Evolutionary conservation across 331 rosid species (phyloP).

Genomic region (Telfairia occidentalis): DNA sequence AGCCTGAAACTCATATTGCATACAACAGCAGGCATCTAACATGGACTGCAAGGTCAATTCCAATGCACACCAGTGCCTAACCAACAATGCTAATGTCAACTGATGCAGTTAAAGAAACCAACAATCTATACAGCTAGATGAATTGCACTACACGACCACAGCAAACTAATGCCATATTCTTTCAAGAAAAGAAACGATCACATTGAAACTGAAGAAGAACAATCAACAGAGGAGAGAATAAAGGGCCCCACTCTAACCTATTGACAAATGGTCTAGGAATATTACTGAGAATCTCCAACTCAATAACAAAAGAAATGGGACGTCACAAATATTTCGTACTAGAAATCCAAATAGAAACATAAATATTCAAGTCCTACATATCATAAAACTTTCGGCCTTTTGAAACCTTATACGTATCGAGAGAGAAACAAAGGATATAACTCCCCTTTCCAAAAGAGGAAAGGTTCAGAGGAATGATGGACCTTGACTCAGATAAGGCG

Average conservation of each 20-base stretch:
- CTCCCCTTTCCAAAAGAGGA: no score
- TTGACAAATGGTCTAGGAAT: neutral
- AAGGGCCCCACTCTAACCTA: neutral
- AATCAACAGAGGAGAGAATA: neutral
- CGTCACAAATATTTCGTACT: neutral
- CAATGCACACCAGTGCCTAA: conserved; percentile 3
- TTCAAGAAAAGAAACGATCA: neutral
- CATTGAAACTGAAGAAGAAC: neutral
- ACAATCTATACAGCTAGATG: neutral
- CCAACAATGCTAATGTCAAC: conserved; percentile 2
- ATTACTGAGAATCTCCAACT: neutral
- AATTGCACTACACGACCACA: neutral
- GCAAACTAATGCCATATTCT: conserved; percentile 2
- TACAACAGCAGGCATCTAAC: conserved; percentile 9
- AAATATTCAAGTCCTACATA: no score
- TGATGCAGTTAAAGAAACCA: neutral
- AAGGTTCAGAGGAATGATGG: no score
- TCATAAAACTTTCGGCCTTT: no score
- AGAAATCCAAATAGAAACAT: no score
- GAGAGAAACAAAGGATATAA: no score
- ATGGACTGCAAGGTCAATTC: neutral
- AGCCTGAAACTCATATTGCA: conserved; percentile 1
- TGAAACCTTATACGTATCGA: no score
- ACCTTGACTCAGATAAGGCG: neutral
- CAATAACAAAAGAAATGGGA: neutral